Evolutionary conservation across 306 rosid genomes (phyloP).

Genomic region (Vigna angularis): DNA sequence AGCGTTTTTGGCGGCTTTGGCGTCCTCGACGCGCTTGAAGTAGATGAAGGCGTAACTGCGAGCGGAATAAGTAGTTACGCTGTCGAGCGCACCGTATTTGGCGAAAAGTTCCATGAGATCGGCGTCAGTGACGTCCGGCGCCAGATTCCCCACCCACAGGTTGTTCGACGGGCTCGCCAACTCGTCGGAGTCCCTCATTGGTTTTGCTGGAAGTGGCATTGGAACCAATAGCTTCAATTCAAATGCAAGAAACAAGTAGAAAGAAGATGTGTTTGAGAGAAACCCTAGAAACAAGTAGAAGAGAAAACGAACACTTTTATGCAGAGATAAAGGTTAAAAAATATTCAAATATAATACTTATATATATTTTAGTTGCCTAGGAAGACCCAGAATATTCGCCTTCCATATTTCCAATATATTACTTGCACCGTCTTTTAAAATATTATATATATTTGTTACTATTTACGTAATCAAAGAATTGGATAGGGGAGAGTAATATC

Average conservation of each 20-base stretch:
- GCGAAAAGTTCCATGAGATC: slow-evolving; percentile 84
- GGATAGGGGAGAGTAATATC: too few relatives aligned
- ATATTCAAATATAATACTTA: background rate
- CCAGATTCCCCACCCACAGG: slow-evolving; percentile 89
- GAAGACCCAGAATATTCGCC: too few relatives aligned
- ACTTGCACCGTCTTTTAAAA: too few relatives aligned
- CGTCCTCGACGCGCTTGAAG: slow-evolving; percentile 86
- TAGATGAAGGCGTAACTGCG: slow-evolving; percentile 88
- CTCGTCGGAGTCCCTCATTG: slow-evolving; percentile 62
- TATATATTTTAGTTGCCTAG: too few relatives aligned
- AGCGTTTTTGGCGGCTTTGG: slow-evolving; percentile 87
- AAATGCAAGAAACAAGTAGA: background rate
- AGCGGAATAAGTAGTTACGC: slow-evolving; percentile 79
- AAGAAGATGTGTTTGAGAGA: background rate
- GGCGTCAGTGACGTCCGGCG: slow-evolving; percentile 74
- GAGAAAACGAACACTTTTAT: background rate
- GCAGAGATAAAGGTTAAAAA: background rate
- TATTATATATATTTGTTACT: too few relatives aligned
- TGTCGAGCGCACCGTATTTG: slow-evolving; percentile 83
- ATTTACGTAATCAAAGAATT: too few relatives aligned
- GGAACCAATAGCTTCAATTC: background rate
- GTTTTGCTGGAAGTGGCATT: slow-evolving; percentile 74
- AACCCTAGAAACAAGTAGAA: slow-evolving; percentile 40
- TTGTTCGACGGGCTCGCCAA: slow-evolving; percentile 71
- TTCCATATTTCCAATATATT: too few relatives aligned